phyloP scores from a whole-genome alignment of 208 protist genomes.

The Trichomonas vaginalis region DNA sequence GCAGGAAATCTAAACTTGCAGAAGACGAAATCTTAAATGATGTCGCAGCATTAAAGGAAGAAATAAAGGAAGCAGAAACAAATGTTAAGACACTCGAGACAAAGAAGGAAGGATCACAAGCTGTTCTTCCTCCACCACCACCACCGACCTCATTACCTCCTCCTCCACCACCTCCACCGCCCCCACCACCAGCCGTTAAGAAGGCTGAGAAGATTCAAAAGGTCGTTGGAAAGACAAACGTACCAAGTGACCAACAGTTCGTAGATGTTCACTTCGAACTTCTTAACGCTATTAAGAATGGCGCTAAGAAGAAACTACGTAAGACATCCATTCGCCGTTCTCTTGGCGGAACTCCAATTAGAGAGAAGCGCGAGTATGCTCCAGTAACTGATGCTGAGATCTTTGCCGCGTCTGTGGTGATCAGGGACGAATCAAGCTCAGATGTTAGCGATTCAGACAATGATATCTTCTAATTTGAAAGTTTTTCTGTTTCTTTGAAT shows the following conservation, averaged over 20 bases:
- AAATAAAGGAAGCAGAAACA: not conserved
- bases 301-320: not conserved
- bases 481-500: too few species aligned
- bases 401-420: not conserved
- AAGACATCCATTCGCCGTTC: not conserved
- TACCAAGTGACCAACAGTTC: not conserved
- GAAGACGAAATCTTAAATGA: not conserved
- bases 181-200: not conserved
- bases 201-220: not conserved
- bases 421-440: not conserved
- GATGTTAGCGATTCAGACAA: not conserved
- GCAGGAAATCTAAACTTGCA: not conserved
- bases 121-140: not conserved
- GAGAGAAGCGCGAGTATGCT: not conserved
- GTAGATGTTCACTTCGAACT: not conserved
- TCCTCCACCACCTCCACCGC: not conserved
- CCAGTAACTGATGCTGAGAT: not conserved
- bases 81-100: not conserved
- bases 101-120: not conserved
- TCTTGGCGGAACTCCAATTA: conserved; percentile 7
- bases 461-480: not conserved
- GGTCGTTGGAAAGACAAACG: not conserved
- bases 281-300: not conserved
- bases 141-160: not conserved
- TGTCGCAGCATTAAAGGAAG: not conserved